Evolutionary conservation across 2,329 filamentous ascomycete genomes (phyloP), one percentile per base, ranked within the genome.

Genomic region (Elsinoe ampelina): DNA sequence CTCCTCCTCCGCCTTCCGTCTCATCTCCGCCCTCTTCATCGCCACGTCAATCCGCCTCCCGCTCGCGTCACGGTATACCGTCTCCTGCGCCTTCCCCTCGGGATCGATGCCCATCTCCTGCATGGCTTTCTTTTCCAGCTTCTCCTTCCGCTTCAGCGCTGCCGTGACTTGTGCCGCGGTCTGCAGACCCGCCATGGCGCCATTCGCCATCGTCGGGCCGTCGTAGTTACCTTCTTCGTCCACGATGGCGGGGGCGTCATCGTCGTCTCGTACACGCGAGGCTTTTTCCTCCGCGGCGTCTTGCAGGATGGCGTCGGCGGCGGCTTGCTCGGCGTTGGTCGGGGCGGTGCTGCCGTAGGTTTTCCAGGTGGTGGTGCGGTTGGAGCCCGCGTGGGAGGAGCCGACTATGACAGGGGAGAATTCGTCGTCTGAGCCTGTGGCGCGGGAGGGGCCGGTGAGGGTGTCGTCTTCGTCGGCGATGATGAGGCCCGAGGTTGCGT

Each of bases 31-130:
- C 20, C 91, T 81, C 71, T 89, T 89, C 86, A 95, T 89, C 15
- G 85, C 84, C 20, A 97, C 82, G 66, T 98, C 95, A 61, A 98
- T 91, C 57, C 95, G 85, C n/a, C 91, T 81, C 11, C 93, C 93
- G 2, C 87, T 93, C 10, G 95, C 93, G 72, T 98, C 93, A 64
- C 93, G 87, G 70, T 97, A 96, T 20, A 96, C 90, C 0, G 92
- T 95, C 72, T 96, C 89, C 64, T 85, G 80, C 32, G 81, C 80
- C 58, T 72, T 68, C 0, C 69, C 73, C 47, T 69, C 70, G 42
- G 70, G 66, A 55, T 73, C 70, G 41, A 73, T 67, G 2, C 75
- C 75, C 13, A 73, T 72, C 35, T 75, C 74, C 39, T 71, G 65
- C 62, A 75, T 75, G 36, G 75, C 73, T 57, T 71, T 70, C 56